These are phyloP conservation scores for Penicillium sclerotiorum DNA, from an alignment of 2,329 filamentous ascomycete genomes.

Conservation along the genomic window DNA sequence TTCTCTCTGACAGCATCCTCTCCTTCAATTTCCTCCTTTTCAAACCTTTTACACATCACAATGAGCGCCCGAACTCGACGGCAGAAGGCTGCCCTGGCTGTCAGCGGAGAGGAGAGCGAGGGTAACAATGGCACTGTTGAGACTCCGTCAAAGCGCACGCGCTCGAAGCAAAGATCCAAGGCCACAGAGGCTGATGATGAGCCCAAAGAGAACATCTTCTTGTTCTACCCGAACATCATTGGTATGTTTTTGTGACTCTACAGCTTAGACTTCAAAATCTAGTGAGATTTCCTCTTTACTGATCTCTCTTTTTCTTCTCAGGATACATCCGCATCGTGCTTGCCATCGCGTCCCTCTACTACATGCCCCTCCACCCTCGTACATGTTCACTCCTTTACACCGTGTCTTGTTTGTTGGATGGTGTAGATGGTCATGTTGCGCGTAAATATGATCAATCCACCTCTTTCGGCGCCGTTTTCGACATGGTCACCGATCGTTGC, in stretches of 20 bases:
- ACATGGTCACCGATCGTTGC: slow-evolving; percentile 99
- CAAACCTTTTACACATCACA: slow-evolving; percentile 10
- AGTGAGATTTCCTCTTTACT: background rate
- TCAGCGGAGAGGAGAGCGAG: slow-evolving; percentile 35
- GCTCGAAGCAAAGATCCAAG: slow-evolving; percentile 31
- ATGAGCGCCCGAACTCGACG: slow-evolving; percentile 45
- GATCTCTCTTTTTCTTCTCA: slow-evolving; percentile 36
- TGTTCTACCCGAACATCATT: slow-evolving; percentile 81
- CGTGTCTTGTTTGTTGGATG: slow-evolving; percentile 91
- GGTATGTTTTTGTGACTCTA: slow-evolving; percentile 62
- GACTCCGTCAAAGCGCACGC: slow-evolving; percentile 32
- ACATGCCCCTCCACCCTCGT: slow-evolving; percentile 98
- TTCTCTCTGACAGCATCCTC: background rate
- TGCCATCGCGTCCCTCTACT: slow-evolving; percentile 90
- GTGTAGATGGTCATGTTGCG: slow-evolving; percentile 91
- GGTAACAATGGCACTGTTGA: slow-evolving; percentile 34
- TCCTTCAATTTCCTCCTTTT: slow-evolving; percentile 2
- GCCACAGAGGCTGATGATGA: slow-evolving; percentile 32
- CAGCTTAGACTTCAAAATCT: background rate
- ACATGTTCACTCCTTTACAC: slow-evolving; percentile 87
- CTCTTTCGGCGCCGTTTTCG: slow-evolving; percentile 91
- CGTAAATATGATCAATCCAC: slow-evolving; percentile 86
- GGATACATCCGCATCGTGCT: slow-evolving; percentile 78
- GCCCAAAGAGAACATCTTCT: slow-evolving; percentile 72
- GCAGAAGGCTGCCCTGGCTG: slow-evolving; percentile 41